These are phyloP conservation scores for Corymbia maculata DNA, from an alignment of 345 rosid species.

Conservation along the genomic window DNA sequence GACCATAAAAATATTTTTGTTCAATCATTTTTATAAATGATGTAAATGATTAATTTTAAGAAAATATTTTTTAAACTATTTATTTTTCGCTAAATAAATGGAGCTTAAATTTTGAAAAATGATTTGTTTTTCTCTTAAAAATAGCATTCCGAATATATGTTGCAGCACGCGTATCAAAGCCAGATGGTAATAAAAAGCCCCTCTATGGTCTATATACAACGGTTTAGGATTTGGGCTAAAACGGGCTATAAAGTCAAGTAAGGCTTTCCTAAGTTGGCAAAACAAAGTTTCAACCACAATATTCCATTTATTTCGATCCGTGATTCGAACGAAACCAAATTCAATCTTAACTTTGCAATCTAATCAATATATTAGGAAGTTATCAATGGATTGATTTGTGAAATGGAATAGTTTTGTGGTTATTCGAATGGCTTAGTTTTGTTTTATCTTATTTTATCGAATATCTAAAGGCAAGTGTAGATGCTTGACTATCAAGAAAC, in stretches of 20 bases:
- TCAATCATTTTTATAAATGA: too few species aligned
- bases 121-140: neutral
- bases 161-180: neutral
- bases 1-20: too few species aligned
- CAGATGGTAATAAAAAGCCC: neutral
- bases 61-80: neutral
- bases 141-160: neutral
- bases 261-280: neutral
- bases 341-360: neutral
- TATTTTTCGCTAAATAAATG: neutral
- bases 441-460: neutral
- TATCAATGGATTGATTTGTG: neutral
- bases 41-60: too few species aligned
- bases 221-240: neutral
- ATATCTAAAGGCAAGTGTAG: neutral
- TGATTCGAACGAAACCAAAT: rapidly evolving
- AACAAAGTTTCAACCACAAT: neutral
- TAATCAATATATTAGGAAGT: neutral
- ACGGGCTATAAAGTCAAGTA: neutral
- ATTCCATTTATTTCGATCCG: neutral
- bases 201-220: neutral
- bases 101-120: neutral
- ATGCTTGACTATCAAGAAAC: neutral
- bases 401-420: neutral
- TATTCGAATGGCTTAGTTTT: neutral